Percentiles rank a stretch among this genome's conserved stretches.
phyloP scores from a whole-genome alignment of 495 filamentous ascomycete species.

The Neurospora sp. region DNA sequence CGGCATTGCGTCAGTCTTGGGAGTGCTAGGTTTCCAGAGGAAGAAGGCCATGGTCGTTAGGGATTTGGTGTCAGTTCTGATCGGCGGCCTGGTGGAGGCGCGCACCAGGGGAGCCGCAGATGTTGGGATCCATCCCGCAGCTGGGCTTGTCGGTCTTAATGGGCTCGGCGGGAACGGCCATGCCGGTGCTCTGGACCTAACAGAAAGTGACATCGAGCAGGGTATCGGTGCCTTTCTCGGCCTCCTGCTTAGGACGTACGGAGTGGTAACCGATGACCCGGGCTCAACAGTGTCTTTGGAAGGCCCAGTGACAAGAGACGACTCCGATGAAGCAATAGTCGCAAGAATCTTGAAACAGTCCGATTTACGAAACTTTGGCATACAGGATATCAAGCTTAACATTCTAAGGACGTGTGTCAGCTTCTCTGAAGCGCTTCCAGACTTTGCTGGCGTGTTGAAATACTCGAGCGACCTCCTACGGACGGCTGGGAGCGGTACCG shows the following conservation, averaged over 20 bases:
- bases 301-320: constrained; percentile 13
- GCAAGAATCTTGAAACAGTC: constrained; percentile 43
- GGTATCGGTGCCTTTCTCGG: constrained; percentile 51
- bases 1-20: constrained; percentile 75
- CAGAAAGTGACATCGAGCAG: constrained; percentile 64
- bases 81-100: constrained; percentile 82
- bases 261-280: constrained; percentile 32
- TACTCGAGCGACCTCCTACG: constrained; percentile 78
- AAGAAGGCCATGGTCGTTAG: constrained; percentile 82
- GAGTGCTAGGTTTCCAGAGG: constrained; percentile 62
- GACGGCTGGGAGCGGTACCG: constrained; percentile 70
- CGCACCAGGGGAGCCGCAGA: constrained; percentile 88
- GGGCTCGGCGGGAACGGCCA: constrained; percentile 25
- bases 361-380: constrained; percentile 50
- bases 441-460: constrained; percentile 76
- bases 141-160: constrained; percentile 60
- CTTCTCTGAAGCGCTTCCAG: constrained; percentile 85
- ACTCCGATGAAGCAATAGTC: constrained; percentile 41
- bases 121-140: constrained; percentile 87
- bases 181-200: constrained; percentile 59
- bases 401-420: constrained; percentile 77
- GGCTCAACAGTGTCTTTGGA: constrained; percentile 4
- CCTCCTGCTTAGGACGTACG: constrained; percentile 39
- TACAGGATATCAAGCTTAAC: constrained; percentile 65
- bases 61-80: constrained; percentile 72